Conservation (phyloP, 75 land plant species). For the Pseudotsuga menziesii region DNA sequence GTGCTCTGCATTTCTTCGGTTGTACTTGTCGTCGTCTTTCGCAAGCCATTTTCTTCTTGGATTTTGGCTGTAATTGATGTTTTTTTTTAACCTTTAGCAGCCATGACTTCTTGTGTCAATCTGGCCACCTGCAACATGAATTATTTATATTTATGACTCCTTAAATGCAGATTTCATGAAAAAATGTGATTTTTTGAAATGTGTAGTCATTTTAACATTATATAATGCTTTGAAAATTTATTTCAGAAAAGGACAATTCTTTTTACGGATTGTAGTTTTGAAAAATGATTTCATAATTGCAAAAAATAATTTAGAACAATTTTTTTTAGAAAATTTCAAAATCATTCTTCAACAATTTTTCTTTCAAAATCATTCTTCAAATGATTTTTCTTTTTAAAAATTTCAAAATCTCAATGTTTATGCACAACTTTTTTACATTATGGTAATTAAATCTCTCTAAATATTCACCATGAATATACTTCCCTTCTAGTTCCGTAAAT, state of each 20-base stretch:
- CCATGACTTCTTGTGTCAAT: background rate
- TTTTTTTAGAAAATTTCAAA: background rate
- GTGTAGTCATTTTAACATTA: background rate
- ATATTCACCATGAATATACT: too few relatives aligned
- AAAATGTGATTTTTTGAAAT: background rate
- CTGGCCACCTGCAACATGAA: slow-evolving; percentile 1
- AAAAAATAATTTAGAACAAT: too few relatives aligned
- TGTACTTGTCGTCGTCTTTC: background rate
- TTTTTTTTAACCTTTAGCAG: background rate
- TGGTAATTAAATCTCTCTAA: too few relatives aligned
- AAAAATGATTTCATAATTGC: background rate
- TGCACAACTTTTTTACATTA: too few relatives aligned
- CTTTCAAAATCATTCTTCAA: too few relatives aligned
- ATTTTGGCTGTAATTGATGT: background rate
- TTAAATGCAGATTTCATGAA: background rate
- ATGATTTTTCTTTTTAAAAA: background rate
- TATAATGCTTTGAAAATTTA: too few relatives aligned
- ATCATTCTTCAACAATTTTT: too few relatives aligned
- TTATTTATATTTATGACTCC: background rate
- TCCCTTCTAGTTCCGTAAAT: too few relatives aligned
- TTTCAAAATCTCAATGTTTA: too few relatives aligned
- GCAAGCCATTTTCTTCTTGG: background rate
- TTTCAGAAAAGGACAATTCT: too few relatives aligned
- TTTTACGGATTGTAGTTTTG: background rate
- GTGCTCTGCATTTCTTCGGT: background rate